Evolutionary conservation across 2,329 filamentous ascomycete species (phyloP).

Genomic region (Arachnopeziza araneosa): DNA sequence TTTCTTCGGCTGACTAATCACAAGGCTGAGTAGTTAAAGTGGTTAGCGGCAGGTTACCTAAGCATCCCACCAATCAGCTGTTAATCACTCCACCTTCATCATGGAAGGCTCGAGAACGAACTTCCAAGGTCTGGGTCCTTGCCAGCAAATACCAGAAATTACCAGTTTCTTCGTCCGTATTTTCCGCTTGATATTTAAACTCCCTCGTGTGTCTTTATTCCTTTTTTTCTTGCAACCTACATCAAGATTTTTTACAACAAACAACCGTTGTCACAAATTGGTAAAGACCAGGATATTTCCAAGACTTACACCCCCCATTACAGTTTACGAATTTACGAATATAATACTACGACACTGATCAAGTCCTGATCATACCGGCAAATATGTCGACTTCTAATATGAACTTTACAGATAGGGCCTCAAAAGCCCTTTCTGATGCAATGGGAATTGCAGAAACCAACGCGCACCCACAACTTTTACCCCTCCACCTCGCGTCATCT

Average conservation of each 20-base stretch:
- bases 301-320: slow-evolving; percentile 1
- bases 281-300: not conserved
- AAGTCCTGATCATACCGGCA: slow-evolving; percentile 9
- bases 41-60: too few species aligned
- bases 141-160: not conserved
- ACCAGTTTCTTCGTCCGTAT: not conserved
- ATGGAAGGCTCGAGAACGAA: not conserved
- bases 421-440: slow-evolving; percentile 84
- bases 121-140: not conserved
- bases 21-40: not conserved
- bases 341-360: not conserved
- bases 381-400: slow-evolving; percentile 66
- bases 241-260: not conserved
- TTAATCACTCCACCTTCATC: not conserved
- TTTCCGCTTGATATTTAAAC: not conserved
- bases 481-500: slow-evolving; percentile 81
- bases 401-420: slow-evolving; percentile 91
- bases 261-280: not conserved
- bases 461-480: slow-evolving; percentile 82
- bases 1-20: not conserved
- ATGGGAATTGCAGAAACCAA: slow-evolving; percentile 86
- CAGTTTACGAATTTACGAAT: slow-evolving; percentile 9
- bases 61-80: too few species aligned
- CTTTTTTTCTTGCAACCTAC: not conserved
- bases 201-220: not conserved